phyloP scores from a whole-genome alignment of 139 green algal species.

The Prasinococcaceae sp. region DNA sequence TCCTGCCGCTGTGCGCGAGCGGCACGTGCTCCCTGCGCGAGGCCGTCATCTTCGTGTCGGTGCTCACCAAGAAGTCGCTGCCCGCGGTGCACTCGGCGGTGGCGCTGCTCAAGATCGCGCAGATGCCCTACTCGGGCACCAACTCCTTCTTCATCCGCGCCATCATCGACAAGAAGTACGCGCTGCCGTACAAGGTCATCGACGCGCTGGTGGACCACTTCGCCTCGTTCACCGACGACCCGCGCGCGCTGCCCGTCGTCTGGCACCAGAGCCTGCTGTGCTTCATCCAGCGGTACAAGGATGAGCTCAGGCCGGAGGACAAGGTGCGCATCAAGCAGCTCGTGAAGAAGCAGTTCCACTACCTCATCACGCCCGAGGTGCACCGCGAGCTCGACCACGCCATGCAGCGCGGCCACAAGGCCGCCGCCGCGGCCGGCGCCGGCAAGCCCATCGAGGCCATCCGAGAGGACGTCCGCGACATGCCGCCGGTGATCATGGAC shows the following conservation, averaged over 20 bases:
- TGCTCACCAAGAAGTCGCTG: constrained; percentile 64
- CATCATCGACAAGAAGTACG: constrained; percentile 98
- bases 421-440: too few species aligned
- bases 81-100: constrained; percentile 82
- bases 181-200: constrained; percentile 71
- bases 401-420: constrained; percentile 13
- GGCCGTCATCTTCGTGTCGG: constrained; percentile 78
- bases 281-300: constrained; percentile 91
- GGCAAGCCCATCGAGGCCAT: too few species aligned
- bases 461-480: too few species aligned
- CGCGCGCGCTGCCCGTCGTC: constrained; percentile 84
- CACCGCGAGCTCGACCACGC: constrained; percentile 64
- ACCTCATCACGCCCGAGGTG: constrained; percentile 75
- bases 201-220: constrained; percentile 57
- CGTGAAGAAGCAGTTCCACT: constrained; percentile 66
- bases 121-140: constrained; percentile 83
- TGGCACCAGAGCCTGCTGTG: constrained; percentile 91
- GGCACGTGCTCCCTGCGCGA: constrained; percentile 79
- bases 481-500: too few species aligned
- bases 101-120: constrained; percentile 67
- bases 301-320: constrained; percentile 69
- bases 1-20: constrained; percentile 67
- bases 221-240: constrained; percentile 52
- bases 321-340: constrained; percentile 57
- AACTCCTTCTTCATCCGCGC: constrained; percentile 93